Percentiles rank a stretch among this genome's conserved stretches.
phyloP scores from a whole-genome alignment of 1,284 basidiomycete genomes.

The Megacollybia platyphylla region DNA sequence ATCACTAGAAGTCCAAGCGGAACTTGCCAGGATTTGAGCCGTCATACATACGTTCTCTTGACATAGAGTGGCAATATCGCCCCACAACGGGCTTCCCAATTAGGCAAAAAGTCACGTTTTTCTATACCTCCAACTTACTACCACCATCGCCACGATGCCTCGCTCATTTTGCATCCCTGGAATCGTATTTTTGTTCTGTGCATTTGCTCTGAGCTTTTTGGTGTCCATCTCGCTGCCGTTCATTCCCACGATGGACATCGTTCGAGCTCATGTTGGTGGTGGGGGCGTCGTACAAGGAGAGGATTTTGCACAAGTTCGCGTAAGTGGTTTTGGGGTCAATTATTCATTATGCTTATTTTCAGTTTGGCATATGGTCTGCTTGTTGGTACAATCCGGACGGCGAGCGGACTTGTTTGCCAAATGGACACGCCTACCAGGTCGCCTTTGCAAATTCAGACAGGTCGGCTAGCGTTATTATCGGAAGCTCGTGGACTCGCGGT shows the following conservation, averaged over 20 bases:
- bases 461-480: slow-evolving; percentile 26
- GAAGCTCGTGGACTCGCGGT: slow-evolving; percentile 56
- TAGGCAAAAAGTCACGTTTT: too few species aligned
- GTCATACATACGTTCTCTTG: too few species aligned
- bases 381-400: too few species aligned
- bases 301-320: slow-evolving; percentile 34
- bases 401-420: slow-evolving; percentile 25
- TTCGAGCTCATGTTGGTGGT: slow-evolving; percentile 36
- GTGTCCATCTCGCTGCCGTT: slow-evolving; percentile 59
- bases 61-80: too few species aligned
- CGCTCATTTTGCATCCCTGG: slow-evolving; percentile 53
- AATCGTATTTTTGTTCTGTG: slow-evolving; percentile 44
- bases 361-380: slow-evolving; percentile 43
- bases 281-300: slow-evolving; percentile 14
- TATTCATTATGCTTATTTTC: slow-evolving; percentile 4
- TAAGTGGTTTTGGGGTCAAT: slow-evolving; percentile 21
- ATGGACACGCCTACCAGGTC: slow-evolving; percentile 34
- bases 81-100: too few species aligned
- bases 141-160: slow-evolving; percentile 20
- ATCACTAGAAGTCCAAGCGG: too few species aligned
- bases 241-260: slow-evolving; percentile 50
- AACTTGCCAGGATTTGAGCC: too few species aligned
- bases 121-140: too few species aligned
- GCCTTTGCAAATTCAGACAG: slow-evolving; percentile 13
- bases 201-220: slow-evolving; percentile 54